These are phyloP conservation scores for Pterocarpus santalinus DNA, from an alignment of 306 rosid species.

Conservation along the genomic window DNA sequence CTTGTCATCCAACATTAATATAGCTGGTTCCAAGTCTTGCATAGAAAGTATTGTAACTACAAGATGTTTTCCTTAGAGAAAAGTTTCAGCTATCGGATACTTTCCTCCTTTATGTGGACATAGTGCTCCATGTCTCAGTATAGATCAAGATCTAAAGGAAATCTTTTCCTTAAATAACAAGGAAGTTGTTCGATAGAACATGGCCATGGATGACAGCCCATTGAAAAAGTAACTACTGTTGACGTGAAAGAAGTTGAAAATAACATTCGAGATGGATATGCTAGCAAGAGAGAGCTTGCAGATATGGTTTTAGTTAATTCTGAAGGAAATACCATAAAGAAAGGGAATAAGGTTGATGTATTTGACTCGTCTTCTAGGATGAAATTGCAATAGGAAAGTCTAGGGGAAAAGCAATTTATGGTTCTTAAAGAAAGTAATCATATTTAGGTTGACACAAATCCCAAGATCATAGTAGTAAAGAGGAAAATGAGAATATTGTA, in stretches of 20 bases:
- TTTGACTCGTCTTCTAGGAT: conserved; percentile 39
- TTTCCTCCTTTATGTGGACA: conserved; percentile 81
- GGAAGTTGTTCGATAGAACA: conserved; percentile 40
- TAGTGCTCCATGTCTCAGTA: conserved; percentile 52
- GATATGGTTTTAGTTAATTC: conserved; percentile 34
- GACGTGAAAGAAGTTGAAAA: conserved; percentile 44
- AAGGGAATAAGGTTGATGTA: conserved; percentile 38
- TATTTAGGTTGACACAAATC: conserved; percentile 43
- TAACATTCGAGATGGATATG: conserved; percentile 49
- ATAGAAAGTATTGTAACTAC: conserved; percentile 44
- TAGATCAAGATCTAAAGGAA: conserved; percentile 33
- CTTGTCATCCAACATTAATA: conserved; percentile 1
- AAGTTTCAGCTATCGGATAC: conserved; percentile 71
- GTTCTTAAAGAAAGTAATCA: conserved; percentile 47
- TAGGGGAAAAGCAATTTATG: conserved; percentile 2
- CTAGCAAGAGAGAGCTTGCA: not conserved
- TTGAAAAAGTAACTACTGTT: not conserved
- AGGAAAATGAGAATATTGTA: not conserved
- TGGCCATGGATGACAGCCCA: conserved; percentile 35
- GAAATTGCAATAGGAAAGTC: conserved; percentile 30
- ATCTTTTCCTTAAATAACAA: conserved; percentile 36
- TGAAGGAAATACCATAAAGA: conserved; percentile 35
- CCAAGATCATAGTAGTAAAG: conserved; percentile 37
- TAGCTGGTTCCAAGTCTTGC: conserved; percentile 49
- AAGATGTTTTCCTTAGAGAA: conserved; percentile 69